These are phyloP conservation scores for Paecilomyces niveus DNA, from an alignment of 2,329 filamentous ascomycete genomes.

Conservation along the genomic window DNA sequence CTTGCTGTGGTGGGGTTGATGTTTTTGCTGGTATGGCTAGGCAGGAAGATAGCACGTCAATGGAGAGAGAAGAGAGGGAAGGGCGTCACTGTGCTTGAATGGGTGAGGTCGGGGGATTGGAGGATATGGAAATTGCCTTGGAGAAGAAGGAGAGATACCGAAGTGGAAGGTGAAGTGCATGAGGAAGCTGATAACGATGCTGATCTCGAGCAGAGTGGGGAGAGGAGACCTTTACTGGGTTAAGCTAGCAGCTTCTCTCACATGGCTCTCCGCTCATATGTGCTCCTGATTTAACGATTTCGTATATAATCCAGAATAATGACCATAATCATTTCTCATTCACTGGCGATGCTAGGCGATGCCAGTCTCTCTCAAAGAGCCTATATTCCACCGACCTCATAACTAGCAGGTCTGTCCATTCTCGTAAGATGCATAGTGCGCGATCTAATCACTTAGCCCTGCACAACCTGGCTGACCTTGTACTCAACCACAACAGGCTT, in stretches of 20 bases:
- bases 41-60: conserved; percentile 6
- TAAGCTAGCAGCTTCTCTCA: conserved; percentile 1
- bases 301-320: not conserved
- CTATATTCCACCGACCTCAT: not conserved
- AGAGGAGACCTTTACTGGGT: conserved; percentile 21
- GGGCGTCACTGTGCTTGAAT: conserved; percentile 4
- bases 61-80: conserved; percentile 8
- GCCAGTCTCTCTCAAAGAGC: not conserved
- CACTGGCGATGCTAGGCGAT: not conserved
- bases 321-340: not conserved
- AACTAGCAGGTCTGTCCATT: not conserved
- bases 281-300: not conserved
- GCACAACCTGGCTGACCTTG: conserved; percentile 32
- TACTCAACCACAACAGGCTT: conserved; percentile 35
- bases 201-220: conserved; percentile 3
- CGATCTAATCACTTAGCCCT: conserved; percentile 8
- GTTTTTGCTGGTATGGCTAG: conserved; percentile 10
- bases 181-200: not conserved
- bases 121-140: not conserved
- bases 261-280: not conserved
- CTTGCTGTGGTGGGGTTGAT: conserved; percentile 15
- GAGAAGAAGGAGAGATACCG: not conserved
- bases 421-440: not conserved
- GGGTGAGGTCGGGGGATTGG: not conserved
- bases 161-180: not conserved